Base-by-base conservation (phyloP, 2,329 filamentous ascomycete genomes). In the Monosporascus ibericus region DNA sequence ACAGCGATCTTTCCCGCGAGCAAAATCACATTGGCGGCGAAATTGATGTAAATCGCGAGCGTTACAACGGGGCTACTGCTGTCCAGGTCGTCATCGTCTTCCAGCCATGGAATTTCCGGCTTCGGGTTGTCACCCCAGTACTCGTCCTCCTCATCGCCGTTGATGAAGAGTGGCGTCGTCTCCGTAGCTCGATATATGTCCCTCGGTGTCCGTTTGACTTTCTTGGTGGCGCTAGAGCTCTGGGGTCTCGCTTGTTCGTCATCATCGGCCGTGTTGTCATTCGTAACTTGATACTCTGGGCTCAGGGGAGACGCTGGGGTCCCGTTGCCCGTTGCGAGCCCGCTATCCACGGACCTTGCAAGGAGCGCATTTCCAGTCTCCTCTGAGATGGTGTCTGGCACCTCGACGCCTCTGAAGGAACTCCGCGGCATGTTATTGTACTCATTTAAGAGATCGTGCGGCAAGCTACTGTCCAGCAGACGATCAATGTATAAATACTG, bases 401-500 rank as follows among this genome's bases (percentile, higher is more conserved):
- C 79, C 59, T 84, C 80, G 53, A 81, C 64, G 48, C 75, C 72
- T 47, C 75, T 75, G 57, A 81, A 77, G 24, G 76, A 76, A 39
- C 75, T 79, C 20, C 75, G 75, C 44, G 81, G 75, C 48, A 84
- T 74, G 57, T 86, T 75, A 58, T 85, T 85, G 69, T 96, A 96
- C 70, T 96, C 92, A 65, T 95, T 92, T 53, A 97, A 84, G 44
- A 97, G 76, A 62, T 92, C 86, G 65, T 95, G 92, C 2, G 92
- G 92, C n/a, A 96, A 81, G 30, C 90, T 92, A 8, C 90, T 96
- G 71, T 96, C 91, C 55, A 97, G 79, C 52, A 97, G 76, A 49
- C 87, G 83, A 71, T 96, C 92, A 62, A 96, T 96, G 68, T 95
- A 96, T 57, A 95, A 78, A 68, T 96, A 97, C 67, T 95, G 88